These are phyloP conservation scores for Komagataea norvegica DNA, from an alignment of 1,139 yeast species.

Conservation along the genomic window DNA sequence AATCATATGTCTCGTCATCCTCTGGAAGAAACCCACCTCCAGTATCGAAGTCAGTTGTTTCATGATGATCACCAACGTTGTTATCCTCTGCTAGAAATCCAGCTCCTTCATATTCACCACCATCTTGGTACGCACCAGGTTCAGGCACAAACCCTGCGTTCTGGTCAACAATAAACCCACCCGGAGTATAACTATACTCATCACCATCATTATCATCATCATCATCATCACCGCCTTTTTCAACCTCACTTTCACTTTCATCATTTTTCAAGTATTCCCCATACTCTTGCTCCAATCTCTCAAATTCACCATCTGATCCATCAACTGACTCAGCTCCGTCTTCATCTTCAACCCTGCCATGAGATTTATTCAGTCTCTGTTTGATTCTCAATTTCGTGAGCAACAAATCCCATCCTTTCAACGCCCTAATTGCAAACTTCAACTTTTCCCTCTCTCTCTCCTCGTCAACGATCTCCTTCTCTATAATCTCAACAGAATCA, in stretches of 20 bases:
- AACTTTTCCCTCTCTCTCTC: constrained; percentile 42
- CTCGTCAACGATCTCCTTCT: constrained; percentile 56
- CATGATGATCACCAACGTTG: background rate
- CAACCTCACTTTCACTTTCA: constrained; percentile 3
- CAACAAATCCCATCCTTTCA: constrained; percentile 69
- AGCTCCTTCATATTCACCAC: constrained; percentile 6
- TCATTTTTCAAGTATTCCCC: constrained; percentile 16
- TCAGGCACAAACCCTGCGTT: constrained; percentile 10
- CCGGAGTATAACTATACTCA: constrained; percentile 1
- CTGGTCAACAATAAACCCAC: constrained; percentile 11
- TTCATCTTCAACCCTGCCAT: constrained; percentile 48
- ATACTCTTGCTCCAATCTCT: constrained; percentile 15
- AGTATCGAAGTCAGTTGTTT: background rate
- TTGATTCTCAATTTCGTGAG: constrained; percentile 67
- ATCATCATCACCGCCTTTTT: background rate
- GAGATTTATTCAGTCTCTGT: constrained; percentile 58
- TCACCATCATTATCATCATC: background rate
- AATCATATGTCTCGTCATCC: constrained; percentile 2
- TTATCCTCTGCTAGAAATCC: constrained; percentile 4
- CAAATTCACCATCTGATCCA: constrained; percentile 13
- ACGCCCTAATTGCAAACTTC: constrained; percentile 46
- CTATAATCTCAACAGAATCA: constrained; percentile 61
- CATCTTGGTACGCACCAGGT: too few relatives aligned
- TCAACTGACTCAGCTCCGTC: constrained; percentile 15
- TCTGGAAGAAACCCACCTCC: constrained; percentile 2